These are phyloP conservation scores for Silene vulgaris DNA, from an alignment of 179 eudicot genomes.

Conservation along the genomic window DNA sequence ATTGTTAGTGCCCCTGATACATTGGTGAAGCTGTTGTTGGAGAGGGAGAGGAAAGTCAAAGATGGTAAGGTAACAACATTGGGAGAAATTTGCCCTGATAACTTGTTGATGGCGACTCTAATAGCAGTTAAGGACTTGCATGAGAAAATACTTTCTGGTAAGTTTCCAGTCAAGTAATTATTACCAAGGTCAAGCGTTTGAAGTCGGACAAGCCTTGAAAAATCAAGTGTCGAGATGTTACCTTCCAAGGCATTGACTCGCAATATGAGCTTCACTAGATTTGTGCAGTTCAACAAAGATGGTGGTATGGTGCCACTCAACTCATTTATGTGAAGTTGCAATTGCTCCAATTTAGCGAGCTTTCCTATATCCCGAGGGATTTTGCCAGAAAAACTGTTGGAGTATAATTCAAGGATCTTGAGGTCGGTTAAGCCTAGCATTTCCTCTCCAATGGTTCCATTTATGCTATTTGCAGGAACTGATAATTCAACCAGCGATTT, in stretches of 20 bases:
- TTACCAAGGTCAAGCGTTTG: slow-evolving; percentile 70
- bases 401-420: slow-evolving; percentile 46
- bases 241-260: slow-evolving; percentile 67
- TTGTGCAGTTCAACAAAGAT: slow-evolving; percentile 64
- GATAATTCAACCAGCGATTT: slow-evolving; percentile 45
- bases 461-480: slow-evolving; percentile 57
- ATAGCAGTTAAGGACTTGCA: slow-evolving; percentile 78
- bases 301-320: slow-evolving; percentile 62
- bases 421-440: slow-evolving; percentile 50
- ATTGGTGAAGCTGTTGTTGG: slow-evolving; percentile 64
- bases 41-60: slow-evolving; percentile 72
- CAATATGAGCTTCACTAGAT: slow-evolving; percentile 46
- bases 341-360: slow-evolving; percentile 50
- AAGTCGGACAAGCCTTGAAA: slow-evolving; percentile 52
- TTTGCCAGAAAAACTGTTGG: slow-evolving; percentile 45
- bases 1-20: slow-evolving; percentile 45
- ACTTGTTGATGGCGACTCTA: slow-evolving; percentile 58
- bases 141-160: slow-evolving; percentile 58
- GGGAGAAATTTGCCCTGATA: slow-evolving; percentile 57
- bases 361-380: slow-evolving; percentile 59
- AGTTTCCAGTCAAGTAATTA: slow-evolving; percentile 54
- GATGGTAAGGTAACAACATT: slow-evolving; percentile 42
- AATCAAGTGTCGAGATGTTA: slow-evolving; percentile 59
- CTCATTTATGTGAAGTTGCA: slow-evolving; percentile 64
- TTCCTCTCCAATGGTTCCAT: slow-evolving; percentile 41